A percentile compares a stretch with the other conserved stretches of the same genome.
Conservation (phyloP, 116 monocot genomes). For the Cymodocea nodosa region DNA sequence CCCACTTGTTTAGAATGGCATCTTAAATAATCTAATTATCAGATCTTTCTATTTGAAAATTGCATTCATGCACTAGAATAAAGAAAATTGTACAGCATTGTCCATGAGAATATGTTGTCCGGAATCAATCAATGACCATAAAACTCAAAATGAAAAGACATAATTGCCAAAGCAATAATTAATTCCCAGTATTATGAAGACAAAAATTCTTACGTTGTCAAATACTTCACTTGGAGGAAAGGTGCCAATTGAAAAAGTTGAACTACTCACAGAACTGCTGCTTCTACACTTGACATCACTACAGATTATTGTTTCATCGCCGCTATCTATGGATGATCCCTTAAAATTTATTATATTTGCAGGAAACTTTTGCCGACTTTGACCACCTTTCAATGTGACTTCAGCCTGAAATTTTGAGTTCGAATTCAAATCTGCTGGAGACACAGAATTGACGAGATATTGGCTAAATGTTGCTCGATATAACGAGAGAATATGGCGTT, state of each 20-base stretch:
- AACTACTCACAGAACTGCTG: neutral
- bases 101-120: too few species aligned
- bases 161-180: too few species aligned
- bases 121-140: too few species aligned
- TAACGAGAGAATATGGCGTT: slow-evolving; percentile 10
- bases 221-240: neutral
- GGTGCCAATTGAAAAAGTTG: too few species aligned
- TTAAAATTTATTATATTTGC: neutral
- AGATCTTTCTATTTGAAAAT: too few species aligned
- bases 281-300: neutral
- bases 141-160: too few species aligned
- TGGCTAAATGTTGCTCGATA: slow-evolving; percentile 5
- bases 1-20: too few species aligned
- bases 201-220: neutral
- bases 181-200: too few species aligned
- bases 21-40: too few species aligned
- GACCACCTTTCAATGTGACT: neutral
- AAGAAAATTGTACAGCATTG: too few species aligned
- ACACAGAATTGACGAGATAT: slow-evolving; percentile 1
- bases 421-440: neutral
- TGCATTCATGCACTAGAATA: too few species aligned
- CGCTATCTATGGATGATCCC: neutral
- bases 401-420: neutral
- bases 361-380: neutral
- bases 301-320: neutral